Conservation (phyloP, 768 basidiomycete species). For the Podaxis mareebaensis region DNA sequence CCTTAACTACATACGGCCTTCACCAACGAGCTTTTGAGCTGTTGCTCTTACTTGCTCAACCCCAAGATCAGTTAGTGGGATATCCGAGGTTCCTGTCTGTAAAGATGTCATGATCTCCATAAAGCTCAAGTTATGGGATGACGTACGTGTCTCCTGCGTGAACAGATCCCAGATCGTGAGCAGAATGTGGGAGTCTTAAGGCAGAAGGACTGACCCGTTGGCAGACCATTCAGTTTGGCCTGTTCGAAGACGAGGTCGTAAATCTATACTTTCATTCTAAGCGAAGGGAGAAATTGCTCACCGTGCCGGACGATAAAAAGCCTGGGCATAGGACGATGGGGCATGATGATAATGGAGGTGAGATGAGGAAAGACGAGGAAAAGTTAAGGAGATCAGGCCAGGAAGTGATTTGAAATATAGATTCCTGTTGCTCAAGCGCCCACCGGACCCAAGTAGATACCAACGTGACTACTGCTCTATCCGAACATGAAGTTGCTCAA, state of each 20-base stretch:
- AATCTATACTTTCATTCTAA: background rate
- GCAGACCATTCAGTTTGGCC: slow-evolving; percentile 95
- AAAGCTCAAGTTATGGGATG: background rate
- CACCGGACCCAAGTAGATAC: slow-evolving; percentile 13
- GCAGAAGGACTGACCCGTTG: slow-evolving; percentile 59
- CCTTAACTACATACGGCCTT: slow-evolving; percentile 58
- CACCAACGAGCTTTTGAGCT: slow-evolving; percentile 69
- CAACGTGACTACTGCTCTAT: background rate
- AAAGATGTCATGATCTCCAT: slow-evolving; percentile 3
- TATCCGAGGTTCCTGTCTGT: slow-evolving; percentile 87
- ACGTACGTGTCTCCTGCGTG: slow-evolving; percentile 61
- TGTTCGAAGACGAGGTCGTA: slow-evolving; percentile 26
- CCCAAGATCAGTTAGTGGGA: slow-evolving; percentile 80
- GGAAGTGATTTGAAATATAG: background rate
- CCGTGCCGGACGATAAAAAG: slow-evolving; percentile 83
- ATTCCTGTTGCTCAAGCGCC: background rate
- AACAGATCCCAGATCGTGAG: background rate
- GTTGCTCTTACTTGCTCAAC: slow-evolving; percentile 67
- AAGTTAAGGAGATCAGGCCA: background rate
- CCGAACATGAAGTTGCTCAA: background rate
- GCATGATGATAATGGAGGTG: slow-evolving; percentile 24
- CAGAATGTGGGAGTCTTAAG: background rate
- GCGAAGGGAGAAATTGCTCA: slow-evolving; percentile 23
- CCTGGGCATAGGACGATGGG: slow-evolving; percentile 60
- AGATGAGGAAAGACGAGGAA: background rate